Percentiles rank a stretch among this genome's conserved stretches.
Evolutionary conservation across 2,329 filamentous ascomycete genomes (phyloP).

Genomic region (Fusarium sp.): DNA sequence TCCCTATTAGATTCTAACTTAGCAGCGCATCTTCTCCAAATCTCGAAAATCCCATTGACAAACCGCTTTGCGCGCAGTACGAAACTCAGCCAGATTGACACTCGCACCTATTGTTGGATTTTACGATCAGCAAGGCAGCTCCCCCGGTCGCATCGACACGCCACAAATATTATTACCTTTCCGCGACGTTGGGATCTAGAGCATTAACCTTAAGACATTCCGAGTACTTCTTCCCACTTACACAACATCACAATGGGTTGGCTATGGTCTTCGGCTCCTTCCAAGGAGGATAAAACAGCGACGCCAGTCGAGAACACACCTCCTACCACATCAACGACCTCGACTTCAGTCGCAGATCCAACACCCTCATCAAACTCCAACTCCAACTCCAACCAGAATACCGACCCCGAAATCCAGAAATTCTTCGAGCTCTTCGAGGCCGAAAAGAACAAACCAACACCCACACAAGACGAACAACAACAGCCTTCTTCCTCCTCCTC

Average conservation of each 20-base stretch:
- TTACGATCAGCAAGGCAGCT: conserved; percentile 2
- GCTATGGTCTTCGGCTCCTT: conserved; percentile 64
- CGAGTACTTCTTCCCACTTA: not conserved
- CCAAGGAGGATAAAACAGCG: conserved; percentile 38
- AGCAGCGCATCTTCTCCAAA: conserved; percentile 20
- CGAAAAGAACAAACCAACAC: conserved; percentile 43
- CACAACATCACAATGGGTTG: conserved; percentile 64
- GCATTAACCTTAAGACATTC: not conserved
- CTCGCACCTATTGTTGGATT: conserved; percentile 1
- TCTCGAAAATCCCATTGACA: conserved; percentile 20
- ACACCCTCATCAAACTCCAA: conserved; percentile 31
- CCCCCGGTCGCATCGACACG: not conserved
- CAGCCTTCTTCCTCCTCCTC: conserved; percentile 36
- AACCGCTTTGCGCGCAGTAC: not conserved
- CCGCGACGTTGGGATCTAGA: not conserved
- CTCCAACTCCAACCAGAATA: conserved; percentile 39
- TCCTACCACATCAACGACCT: conserved; percentile 34
- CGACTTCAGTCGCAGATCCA: conserved; percentile 1
- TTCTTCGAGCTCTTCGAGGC: conserved; percentile 62
- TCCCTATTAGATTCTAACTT: conserved; percentile 25
- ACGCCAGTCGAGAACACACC: conserved; percentile 40
- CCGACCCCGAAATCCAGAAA: conserved; percentile 65
- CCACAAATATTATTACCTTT: not conserved
- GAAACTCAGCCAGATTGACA: conserved; percentile 2
- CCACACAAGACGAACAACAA: conserved; percentile 37